These are phyloP conservation scores for Articulospora tetracladia DNA, from an alignment of 495 filamentous ascomycete species.

Conservation along the genomic window DNA sequence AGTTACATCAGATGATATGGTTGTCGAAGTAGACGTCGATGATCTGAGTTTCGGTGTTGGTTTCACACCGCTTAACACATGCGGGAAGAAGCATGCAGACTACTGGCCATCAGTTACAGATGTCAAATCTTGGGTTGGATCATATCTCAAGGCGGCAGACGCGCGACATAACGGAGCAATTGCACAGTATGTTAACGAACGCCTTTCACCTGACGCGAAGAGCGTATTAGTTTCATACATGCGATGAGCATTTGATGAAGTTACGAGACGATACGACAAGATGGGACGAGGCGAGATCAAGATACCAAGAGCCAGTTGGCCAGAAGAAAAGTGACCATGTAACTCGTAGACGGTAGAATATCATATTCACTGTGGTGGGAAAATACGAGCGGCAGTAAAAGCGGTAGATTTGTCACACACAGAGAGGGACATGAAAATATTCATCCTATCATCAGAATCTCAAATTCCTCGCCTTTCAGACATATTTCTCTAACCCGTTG, in stretches of 20 bases:
- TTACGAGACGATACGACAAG: neutral
- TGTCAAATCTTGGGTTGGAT: conserved; percentile 73
- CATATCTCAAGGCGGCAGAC: conserved; percentile 55
- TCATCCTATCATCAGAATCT: too few relatives aligned
- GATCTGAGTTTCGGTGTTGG: conserved; percentile 92
- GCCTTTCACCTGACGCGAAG: conserved; percentile 53
- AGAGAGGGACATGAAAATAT: too few relatives aligned
- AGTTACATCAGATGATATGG: conserved; percentile 65
- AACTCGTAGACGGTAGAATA: neutral
- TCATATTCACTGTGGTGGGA: too few relatives aligned
- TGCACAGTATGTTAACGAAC: conserved; percentile 52
- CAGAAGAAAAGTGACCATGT: neutral
- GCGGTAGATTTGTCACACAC: too few relatives aligned
- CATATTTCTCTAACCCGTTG: too few relatives aligned
- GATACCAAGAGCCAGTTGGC: neutral
- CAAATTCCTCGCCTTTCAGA: too few relatives aligned
- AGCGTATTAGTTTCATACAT: conserved; percentile 55
- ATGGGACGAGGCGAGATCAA: neutral
- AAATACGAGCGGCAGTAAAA: too few relatives aligned
- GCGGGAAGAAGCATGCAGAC: conserved; percentile 63
- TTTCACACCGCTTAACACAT: conserved; percentile 88
- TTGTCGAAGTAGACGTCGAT: conserved; percentile 79
- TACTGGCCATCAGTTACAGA: conserved; percentile 79
- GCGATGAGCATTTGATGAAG: conserved; percentile 19
- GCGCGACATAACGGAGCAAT: conserved; percentile 50